phyloP scores from a whole-genome alignment of 129 eudicot genomes.

The Deinandra increscens region DNA sequence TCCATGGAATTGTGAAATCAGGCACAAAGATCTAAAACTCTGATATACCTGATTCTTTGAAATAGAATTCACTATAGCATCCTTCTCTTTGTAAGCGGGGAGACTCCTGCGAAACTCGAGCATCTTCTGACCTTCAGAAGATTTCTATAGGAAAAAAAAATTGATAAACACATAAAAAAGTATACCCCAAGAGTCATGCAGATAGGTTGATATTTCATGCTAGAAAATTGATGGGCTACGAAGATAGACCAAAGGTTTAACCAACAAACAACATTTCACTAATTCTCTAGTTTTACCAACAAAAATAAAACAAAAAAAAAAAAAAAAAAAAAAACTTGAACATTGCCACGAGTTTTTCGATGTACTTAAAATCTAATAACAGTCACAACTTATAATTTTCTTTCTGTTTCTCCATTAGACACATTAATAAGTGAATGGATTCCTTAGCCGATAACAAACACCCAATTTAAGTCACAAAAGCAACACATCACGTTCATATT shows the following conservation, averaged over 20 bases:
- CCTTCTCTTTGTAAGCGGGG: conserved; percentile 82
- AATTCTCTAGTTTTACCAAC: background rate
- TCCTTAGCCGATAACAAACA: no score
- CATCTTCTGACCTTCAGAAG: conserved; percentile 72
- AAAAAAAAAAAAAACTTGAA: background rate
- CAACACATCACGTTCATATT: background rate
- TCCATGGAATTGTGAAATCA: background rate
- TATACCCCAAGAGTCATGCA: conserved; percentile 1
- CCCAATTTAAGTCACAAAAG: background rate
- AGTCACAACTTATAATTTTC: no score
- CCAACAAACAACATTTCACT: background rate
- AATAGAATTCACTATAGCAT: conserved; percentile 62
- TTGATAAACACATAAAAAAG: no score
- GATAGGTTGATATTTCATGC: background rate
- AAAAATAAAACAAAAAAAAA: no score
- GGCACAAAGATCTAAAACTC: background rate
- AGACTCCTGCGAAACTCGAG: conserved; percentile 66
- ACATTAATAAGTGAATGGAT: no score
- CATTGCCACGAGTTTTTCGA: background rate
- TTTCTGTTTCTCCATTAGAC: no score
- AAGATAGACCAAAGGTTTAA: conserved; percentile 19
- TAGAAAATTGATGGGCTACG: conserved; percentile 2
- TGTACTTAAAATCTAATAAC: no score
- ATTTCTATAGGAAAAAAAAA: no score
- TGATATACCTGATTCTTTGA: conserved; percentile 60